Evolutionary conservation across 148 eudicot species (phyloP).

Genomic region (Beta vulgaris): DNA sequence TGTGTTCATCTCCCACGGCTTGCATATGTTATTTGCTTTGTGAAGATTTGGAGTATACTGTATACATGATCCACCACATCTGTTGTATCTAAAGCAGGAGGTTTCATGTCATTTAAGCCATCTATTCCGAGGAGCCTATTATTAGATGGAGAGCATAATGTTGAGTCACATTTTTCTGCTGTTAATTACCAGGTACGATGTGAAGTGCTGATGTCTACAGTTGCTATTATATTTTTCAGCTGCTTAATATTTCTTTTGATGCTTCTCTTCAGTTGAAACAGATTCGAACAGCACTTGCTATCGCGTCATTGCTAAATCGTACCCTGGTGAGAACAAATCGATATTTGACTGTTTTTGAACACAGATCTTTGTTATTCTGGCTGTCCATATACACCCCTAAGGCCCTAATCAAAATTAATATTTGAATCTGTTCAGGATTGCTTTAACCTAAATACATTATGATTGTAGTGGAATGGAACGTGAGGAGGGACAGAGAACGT

Average conservation of each 20-base stretch:
- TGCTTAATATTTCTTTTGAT: conserved; percentile 18
- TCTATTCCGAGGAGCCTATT: conserved; percentile 77
- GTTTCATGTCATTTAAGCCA: conserved; percentile 81
- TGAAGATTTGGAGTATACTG: neutral
- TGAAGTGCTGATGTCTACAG: conserved; percentile 1
- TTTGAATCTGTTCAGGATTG: neutral
- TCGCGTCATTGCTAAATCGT: conserved; percentile 76
- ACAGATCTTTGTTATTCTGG: conserved; percentile 5
- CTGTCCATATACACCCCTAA: neutral
- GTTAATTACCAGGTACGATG: conserved; percentile 78
- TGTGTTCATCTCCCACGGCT: neutral
- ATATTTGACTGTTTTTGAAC: conserved; percentile 6
- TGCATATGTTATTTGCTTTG: neutral
- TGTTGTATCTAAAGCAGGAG: conserved; percentile 56
- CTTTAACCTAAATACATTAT: too few species aligned
- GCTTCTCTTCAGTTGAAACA: conserved; percentile 68
- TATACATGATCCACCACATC: neutral
- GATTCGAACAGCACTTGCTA: conserved; percentile 91
- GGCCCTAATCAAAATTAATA: neutral
- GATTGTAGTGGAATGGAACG: too few species aligned
- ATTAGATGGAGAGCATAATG: conserved; percentile 71
- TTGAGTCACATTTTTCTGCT: conserved; percentile 77
- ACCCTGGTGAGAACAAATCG: conserved; percentile 67
- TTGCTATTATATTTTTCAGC: conserved; percentile 13
- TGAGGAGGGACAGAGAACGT: too few species aligned